These are phyloP conservation scores for Coemansia sp. DNA, from an alignment of 192 early-diverging fungal genomes.

Conservation along the genomic window DNA sequence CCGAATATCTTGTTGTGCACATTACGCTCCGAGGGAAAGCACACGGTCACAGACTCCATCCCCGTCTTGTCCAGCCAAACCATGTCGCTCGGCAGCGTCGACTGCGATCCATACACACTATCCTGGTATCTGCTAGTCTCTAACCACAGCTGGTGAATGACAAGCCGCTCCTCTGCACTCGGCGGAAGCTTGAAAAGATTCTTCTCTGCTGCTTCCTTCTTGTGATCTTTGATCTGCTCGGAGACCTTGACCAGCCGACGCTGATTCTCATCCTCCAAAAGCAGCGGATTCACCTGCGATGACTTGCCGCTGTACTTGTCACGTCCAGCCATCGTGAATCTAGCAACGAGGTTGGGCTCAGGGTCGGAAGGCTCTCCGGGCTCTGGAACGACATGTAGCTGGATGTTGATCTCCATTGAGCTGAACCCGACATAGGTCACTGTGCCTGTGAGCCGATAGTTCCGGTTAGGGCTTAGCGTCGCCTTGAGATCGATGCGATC, in stretches of 20 bases:
- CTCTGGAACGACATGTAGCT: conserved; percentile 60
- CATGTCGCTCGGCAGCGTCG: conserved; percentile 49
- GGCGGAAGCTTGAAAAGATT: conserved; percentile 72
- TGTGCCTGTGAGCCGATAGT: conserved; percentile 78
- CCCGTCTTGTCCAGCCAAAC: conserved; percentile 77
- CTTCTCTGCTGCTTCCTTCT: conserved; percentile 48
- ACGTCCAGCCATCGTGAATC: conserved; percentile 87
- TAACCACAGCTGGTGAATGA: conserved; percentile 79
- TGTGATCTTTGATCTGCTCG: conserved; percentile 63
- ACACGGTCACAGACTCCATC: conserved; percentile 68
- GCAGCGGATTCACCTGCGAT: conserved; percentile 70
- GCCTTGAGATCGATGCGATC: conserved; percentile 82
- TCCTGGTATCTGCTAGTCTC: conserved; percentile 65
- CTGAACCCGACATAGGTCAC: conserved; percentile 84
- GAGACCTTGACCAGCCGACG: conserved; percentile 68
- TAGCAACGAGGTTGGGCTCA: conserved; percentile 69
- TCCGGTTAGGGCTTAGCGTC: conserved; percentile 60
- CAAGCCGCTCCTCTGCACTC: conserved; percentile 70
- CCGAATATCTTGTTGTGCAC: conserved; percentile 80
- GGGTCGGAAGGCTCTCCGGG: conserved; percentile 25
- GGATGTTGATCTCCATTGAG: conserved; percentile 84
- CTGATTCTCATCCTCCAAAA: conserved; percentile 72
- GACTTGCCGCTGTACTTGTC: conserved; percentile 71
- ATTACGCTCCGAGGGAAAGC: conserved; percentile 77
- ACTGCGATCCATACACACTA: conserved; percentile 27